Conservation (phyloP, 257 asterid genomes). For the Cynanchum wilfordii region DNA sequence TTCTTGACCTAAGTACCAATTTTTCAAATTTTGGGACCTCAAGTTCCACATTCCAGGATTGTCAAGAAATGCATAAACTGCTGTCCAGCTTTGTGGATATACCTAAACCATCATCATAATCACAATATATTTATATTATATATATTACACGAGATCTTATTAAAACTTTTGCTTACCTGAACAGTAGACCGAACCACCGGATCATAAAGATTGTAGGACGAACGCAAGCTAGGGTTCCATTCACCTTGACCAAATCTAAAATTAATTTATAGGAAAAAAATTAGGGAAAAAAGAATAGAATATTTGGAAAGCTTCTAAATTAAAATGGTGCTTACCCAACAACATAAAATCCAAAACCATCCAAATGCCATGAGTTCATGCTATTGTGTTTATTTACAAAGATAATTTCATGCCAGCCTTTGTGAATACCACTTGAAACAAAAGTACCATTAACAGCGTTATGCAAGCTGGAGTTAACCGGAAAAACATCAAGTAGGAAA, state of each 20-base stretch:
- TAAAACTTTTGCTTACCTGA: conserved; percentile 29
- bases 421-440: conserved; percentile 49
- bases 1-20: conserved; percentile 69
- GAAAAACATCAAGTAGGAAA: conserved; percentile 41
- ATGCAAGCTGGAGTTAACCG: conserved; percentile 28
- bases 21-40: conserved; percentile 52
- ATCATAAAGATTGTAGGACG: conserved; percentile 38
- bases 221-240: conserved; percentile 41
- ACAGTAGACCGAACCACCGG: conserved; percentile 60
- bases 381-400: conserved; percentile 29
- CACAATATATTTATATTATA: neutral
- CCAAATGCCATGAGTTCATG: conserved; percentile 68
- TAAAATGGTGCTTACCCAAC: conserved; percentile 45
- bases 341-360: conserved; percentile 54
- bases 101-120: conserved; percentile 26
- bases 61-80: conserved; percentile 56
- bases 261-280: neutral
- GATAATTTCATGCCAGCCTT: conserved; percentile 67
- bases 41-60: conserved; percentile 86
- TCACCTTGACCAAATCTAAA: conserved; percentile 44
- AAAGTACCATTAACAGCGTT: conserved; percentile 33
- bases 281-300: neutral
- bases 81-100: conserved; percentile 64
- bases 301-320: too few relatives aligned
- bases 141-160: too few relatives aligned